Base-by-base conservation (phyloP, 768 basidiomycete species). In the Filobasidium floriforme region DNA sequence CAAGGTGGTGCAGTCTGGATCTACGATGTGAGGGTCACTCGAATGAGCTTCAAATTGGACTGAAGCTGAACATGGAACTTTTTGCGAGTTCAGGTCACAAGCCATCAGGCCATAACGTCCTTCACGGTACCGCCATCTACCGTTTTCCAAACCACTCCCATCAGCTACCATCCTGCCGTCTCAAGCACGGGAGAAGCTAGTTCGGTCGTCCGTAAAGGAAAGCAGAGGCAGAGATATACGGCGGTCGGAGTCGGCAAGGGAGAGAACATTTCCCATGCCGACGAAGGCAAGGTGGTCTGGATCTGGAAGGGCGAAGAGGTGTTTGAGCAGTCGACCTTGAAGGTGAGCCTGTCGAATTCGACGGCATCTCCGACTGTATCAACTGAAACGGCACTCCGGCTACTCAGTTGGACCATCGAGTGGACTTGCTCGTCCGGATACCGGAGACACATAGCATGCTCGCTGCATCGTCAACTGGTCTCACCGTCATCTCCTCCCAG, bases 1-100 rank as follows among this genome's bases (percentile, higher is more conserved):
- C 74, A 73, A 67, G 77, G 77, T 3, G 76, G 75, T 68, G 77
- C 76, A 6, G 65, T 78, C 12, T 78, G 77, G 77, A 78, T 76
- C 4, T 77, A 78, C 51, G 77, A 78, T 66, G 77, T 78, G 71
- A 71, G 77, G 69, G 46, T 55, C n/a, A 4, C 19, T 28, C 22
- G 12, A 9, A 40, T 28, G 46, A 32, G 29, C 29, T 32, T 2
- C 7, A 26, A 4, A 3, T 12, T 18, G 3, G 46, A 18, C 5
- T 51, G 46, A 24, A 19, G 46, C 18, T 51, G 46, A 51, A 51
- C 46, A 3, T 51, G 19, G 46, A 12, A n/a, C n/a, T n/a, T 12
- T 37, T 37, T 37, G 32, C 32, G 9, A 37, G 3, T 61, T 24
- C 32, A 68, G 67, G 46, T 68, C 32, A 40, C 67, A 15, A 63